Evolutionary conservation across 2,329 filamentous ascomycete genomes (phyloP).

Genomic region (Phyllosticta citribraziliensis): DNA sequence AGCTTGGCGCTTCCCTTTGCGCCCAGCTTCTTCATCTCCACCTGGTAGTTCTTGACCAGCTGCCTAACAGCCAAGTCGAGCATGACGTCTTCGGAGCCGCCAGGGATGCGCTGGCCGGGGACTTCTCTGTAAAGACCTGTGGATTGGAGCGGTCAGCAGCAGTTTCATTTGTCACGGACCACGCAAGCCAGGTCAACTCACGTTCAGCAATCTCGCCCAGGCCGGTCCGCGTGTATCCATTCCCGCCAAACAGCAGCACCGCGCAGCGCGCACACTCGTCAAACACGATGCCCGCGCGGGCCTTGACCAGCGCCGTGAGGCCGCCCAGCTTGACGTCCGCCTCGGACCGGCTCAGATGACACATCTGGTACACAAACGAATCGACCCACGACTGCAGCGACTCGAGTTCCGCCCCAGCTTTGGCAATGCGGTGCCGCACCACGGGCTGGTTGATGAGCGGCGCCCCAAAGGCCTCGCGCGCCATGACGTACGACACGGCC

Average conservation of each 20-base stretch:
- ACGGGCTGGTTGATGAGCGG: constrained; percentile 65
- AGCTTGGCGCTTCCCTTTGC: constrained; percentile 34
- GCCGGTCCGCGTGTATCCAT: constrained; percentile 59
- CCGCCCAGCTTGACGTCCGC: constrained; percentile 59
- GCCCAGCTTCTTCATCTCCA: constrained; percentile 43
- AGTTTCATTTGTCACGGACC: neutral
- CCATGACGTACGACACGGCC: constrained; percentile 54
- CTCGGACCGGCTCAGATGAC: constrained; percentile 47
- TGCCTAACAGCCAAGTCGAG: constrained; percentile 60
- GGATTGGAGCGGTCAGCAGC: neutral
- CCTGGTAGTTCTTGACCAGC: constrained; percentile 58
- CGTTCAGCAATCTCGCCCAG: constrained; percentile 63
- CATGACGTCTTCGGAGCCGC: constrained; percentile 64
- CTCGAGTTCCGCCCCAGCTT: constrained; percentile 58
- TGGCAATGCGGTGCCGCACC: constrained; percentile 62
- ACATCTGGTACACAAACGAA: constrained; percentile 59
- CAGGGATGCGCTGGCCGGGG: constrained; percentile 51
- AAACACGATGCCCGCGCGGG: constrained; percentile 60
- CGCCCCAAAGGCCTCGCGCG: constrained; percentile 59
- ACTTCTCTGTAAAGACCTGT: constrained; percentile 55
- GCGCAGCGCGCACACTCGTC: constrained; percentile 62
- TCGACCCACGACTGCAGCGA: constrained; percentile 65
- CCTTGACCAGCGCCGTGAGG: constrained; percentile 62
- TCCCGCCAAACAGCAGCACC: constrained; percentile 63
- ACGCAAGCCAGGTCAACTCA: constrained; percentile 31